phyloP scores from a whole-genome alignment of 345 rosid species.

The Eucalyptus viminalis region DNA sequence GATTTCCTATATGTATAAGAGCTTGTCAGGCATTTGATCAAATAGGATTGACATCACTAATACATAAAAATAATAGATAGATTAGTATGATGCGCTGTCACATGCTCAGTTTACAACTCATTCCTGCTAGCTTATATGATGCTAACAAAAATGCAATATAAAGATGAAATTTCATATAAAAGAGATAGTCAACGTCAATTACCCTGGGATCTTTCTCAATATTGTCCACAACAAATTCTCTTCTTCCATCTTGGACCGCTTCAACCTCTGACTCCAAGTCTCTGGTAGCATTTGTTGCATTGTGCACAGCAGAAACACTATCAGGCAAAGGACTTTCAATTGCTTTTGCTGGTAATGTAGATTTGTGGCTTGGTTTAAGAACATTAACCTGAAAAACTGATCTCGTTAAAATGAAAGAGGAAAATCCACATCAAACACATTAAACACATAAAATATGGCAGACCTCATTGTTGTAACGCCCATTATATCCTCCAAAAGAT shows the following conservation, averaged over 20 bases:
- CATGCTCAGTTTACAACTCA: not conserved
- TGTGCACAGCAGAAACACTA: conserved; percentile 72
- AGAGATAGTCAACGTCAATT: not conserved
- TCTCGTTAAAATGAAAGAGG: not conserved
- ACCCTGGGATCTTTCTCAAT: conserved; percentile 47
- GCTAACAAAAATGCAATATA: not conserved
- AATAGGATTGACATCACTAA: not conserved
- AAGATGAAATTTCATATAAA: not conserved
- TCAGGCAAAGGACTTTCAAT: conserved; percentile 48
- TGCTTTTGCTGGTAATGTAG: conserved; percentile 64
- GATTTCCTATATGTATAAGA: not conserved
- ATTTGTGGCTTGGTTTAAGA: conserved; percentile 94
- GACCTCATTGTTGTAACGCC: conserved; percentile 92
- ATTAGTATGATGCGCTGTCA: not conserved
- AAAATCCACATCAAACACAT: not conserved
- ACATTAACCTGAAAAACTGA: conserved; percentile 49
- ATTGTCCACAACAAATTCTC: conserved; percentile 82
- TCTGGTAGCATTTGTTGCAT: conserved; percentile 58
- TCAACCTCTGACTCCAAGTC: conserved; percentile 78
- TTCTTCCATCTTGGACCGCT: conserved; percentile 70
- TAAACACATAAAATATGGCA: not conserved
- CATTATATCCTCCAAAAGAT: conserved; percentile 97
- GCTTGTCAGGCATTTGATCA: not conserved
- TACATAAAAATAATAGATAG: not conserved
- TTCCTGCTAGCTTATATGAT: not conserved